Percentiles rank a stretch among this genome's conserved stretches.
These are phyloP conservation scores for Trichoderma arundinaceum DNA, from an alignment of 2,329 filamentous ascomycete species.

Conservation along the genomic window DNA sequence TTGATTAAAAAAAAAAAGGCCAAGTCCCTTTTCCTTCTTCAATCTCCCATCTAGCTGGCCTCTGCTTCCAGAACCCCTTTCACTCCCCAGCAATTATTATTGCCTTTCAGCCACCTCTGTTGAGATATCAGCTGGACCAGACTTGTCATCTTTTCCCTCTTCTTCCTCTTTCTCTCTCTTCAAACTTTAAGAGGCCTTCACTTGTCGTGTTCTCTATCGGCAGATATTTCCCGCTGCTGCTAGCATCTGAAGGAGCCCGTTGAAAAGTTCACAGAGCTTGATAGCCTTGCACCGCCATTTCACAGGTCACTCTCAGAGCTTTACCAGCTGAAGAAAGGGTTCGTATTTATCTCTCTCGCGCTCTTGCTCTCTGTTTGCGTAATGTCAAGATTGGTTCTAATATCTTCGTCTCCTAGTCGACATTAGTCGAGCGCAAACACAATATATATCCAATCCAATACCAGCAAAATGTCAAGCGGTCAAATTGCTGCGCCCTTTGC, in stretches of 20 bases:
- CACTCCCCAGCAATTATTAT: conserved; percentile 2
- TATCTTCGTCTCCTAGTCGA: neutral
- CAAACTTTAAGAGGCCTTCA: neutral
- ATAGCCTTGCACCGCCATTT: neutral
- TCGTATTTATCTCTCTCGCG: neutral
- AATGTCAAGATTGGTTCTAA: neutral
- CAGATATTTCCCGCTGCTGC: neutral
- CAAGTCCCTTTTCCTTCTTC: conserved; percentile 18
- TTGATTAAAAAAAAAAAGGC: neutral
- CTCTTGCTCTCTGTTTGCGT: neutral
- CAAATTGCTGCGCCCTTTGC: conserved; percentile 53
- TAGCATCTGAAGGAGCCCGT: neutral
- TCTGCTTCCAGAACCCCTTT: conserved; percentile 19
- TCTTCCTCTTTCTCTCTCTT: neutral
- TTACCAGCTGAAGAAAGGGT: neutral
- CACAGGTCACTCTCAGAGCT: neutral
- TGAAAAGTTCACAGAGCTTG: neutral
- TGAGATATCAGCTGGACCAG: neutral
- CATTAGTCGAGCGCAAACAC: neutral
- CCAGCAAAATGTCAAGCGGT: conserved; percentile 44
- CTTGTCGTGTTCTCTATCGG: neutral
- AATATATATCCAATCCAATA: conserved; percentile 6
- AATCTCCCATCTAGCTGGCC: conserved; percentile 11
- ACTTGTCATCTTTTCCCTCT: neutral
- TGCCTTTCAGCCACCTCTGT: conserved; percentile 7